Evolutionary conservation across 2,329 filamentous ascomycete genomes (phyloP).

Genomic region (Pleoardoris graminearum): DNA sequence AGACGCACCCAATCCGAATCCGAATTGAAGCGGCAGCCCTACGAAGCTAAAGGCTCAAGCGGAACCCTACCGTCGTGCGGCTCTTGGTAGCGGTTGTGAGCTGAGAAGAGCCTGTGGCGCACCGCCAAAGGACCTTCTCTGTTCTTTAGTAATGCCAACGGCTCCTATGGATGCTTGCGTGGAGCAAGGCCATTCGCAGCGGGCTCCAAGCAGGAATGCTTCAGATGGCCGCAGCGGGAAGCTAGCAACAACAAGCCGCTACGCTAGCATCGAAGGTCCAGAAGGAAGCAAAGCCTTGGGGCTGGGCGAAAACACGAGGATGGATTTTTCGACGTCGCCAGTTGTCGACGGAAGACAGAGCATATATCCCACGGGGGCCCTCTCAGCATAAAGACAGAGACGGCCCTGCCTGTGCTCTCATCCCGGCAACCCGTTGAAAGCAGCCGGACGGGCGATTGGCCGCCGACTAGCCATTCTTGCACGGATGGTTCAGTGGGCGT

Average conservation of each 20-base stretch:
- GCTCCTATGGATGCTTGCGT: conserved; percentile 20
- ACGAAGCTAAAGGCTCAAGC: conserved; percentile 7
- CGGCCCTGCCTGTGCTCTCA: conserved; percentile 22
- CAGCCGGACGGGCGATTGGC: conserved; percentile 31
- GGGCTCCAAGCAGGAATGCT: conserved; percentile 23
- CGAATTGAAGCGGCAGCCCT: conserved; percentile 4
- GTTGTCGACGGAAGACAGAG: conserved; percentile 9
- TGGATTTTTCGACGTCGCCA: background rate
- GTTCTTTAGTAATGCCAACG: background rate
- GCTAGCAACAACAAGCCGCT: conserved; percentile 1
- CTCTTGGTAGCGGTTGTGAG: background rate
- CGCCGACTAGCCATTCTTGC: conserved; percentile 17
- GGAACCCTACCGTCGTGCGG: conserved; percentile 4
- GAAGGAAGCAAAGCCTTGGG: conserved; percentile 2
- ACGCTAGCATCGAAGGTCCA: background rate
- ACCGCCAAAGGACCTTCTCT: background rate
- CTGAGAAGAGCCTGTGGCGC: background rate
- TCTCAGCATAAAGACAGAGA: conserved; percentile 38
- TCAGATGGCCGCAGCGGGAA: conserved; percentile 11
- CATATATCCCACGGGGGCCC: conserved; percentile 29
- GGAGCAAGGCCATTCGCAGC: conserved; percentile 27
- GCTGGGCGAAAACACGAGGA: background rate
- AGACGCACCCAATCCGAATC: background rate
- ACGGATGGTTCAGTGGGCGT: conserved; percentile 31
- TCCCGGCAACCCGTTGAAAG: conserved; percentile 15